Base-by-base conservation (phyloP, 129 eudicot species). In the Apium graveolens region DNA sequence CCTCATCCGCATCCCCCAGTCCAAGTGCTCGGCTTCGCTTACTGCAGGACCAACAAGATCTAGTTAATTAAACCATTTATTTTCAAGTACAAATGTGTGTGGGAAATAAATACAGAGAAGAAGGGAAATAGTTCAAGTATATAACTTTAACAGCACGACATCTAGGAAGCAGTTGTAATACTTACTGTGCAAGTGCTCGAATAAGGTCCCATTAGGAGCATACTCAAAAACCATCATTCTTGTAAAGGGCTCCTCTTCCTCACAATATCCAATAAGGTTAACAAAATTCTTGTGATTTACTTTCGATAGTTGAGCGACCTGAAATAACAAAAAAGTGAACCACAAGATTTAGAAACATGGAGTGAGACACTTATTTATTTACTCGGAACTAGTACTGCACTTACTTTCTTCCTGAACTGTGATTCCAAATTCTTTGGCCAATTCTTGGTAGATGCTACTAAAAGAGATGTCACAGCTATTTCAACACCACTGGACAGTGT, bases 141-240 rank as follows among this genome's bases (percentile, higher is more conserved):
- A 26, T 44, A 44, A 74, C 39, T 26, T 44, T 12, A 74, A 2
- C 60, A 5, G 17, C 35, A 32, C 20, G 31, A 41, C 26, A 42
- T 27, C 20, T 21, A 73, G 60, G 48, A 9, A 39, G 57, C 20
- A 65, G 14, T 74, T 42, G 38, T 44, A 44, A 71, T 46, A 82
- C 97, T 91, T 66, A 95, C 97, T 84, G 73, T 95, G 97, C 78
- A 95, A 80, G 86, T 95, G 98, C 82, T 95, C 99, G 66, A 86
- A 95, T 78, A 95, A 92, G 41, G 97, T 90, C 78, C 99, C 99
- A 75, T 92, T 95, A 16, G 97, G 97, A 70, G 97, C 99, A 78
- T 95, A 95, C 81, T 95, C 99, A 45, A 95, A 95, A 17, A 90
- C 97, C 81, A 95, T 79, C 97, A 95, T 91, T 86, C 97, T 90